Conservation (phyloP, 179 eudicot species). For the Corrigiola litoralis region DNA sequence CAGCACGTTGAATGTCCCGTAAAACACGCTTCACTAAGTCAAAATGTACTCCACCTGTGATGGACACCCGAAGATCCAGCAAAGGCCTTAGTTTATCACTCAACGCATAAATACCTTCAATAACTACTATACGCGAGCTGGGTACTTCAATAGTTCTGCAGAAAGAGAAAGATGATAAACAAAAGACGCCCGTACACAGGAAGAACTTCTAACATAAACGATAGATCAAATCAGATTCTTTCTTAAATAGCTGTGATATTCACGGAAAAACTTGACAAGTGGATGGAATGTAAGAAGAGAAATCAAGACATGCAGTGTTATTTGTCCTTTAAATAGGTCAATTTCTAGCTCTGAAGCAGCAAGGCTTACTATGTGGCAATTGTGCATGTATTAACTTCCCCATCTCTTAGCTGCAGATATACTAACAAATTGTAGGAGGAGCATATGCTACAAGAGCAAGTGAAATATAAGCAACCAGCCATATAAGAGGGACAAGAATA, state of each 20-base stretch:
- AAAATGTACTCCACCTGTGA: constrained; percentile 95
- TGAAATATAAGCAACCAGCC: background rate
- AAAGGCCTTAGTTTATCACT: constrained; percentile 82
- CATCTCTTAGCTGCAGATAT: background rate
- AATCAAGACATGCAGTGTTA: background rate
- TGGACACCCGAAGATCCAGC: constrained; percentile 89
- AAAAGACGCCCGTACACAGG: background rate
- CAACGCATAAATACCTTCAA: constrained; percentile 95
- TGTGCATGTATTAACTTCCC: background rate
- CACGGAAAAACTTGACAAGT: no score
- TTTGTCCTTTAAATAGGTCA: background rate
- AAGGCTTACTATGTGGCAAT: background rate
- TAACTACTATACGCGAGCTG: constrained; percentile 74
- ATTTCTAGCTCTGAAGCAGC: background rate
- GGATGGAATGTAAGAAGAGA: background rate
- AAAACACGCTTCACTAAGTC: constrained; percentile 95
- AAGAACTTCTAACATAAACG: background rate
- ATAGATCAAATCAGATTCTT: background rate
- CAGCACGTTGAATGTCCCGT: constrained; percentile 94
- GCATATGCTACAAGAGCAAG: no score
- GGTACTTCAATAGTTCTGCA: constrained; percentile 85
- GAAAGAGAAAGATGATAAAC: background rate
- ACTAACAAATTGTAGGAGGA: no score
- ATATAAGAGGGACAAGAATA: no score
- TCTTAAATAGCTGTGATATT: no score